Percentiles rank a stretch among this genome's conserved stretches.
These are phyloP conservation scores for Bremia lactucae DNA, from an alignment of 352 stramenopile genomes.

Conservation along the genomic window DNA sequence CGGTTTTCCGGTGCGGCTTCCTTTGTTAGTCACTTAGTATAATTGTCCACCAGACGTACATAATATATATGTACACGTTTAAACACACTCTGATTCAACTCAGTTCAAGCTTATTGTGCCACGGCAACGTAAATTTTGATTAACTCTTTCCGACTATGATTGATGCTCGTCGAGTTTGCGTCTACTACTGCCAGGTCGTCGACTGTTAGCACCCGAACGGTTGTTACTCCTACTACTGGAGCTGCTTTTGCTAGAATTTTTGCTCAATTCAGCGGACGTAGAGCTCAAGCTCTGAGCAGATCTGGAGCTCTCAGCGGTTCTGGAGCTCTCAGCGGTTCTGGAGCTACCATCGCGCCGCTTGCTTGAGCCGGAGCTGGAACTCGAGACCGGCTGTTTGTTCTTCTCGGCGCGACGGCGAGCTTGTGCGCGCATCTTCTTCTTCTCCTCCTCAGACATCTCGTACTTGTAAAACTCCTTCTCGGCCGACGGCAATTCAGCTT, in stretches of 20 bases:
- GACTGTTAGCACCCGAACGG: constrained; percentile 13
- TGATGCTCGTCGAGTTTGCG: constrained; percentile 19
- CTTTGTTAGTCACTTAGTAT: constrained; percentile 4
- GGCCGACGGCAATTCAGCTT: constrained; percentile 26
- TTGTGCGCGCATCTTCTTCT: constrained; percentile 56
- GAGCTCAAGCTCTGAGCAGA: constrained; percentile 19
- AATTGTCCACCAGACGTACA: constrained; percentile 10
- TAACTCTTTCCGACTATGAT: constrained; percentile 16
- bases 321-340: constrained; percentile 9
- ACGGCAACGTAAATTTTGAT: constrained; percentile 16
- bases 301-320: no score
- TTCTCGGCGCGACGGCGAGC: constrained; percentile 50
- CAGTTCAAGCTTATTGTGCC: constrained; percentile 5
- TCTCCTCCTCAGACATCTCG: constrained; percentile 74
- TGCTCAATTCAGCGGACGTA: constrained; percentile 14
- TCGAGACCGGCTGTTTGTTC: constrained; percentile 27
- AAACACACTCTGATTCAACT: not conserved
- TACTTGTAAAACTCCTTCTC: constrained; percentile 76
- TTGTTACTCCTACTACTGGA: constrained; percentile 19
- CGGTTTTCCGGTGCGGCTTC: no score
- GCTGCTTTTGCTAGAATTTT: constrained; percentile 20
- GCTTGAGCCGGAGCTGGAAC: constrained; percentile 10
- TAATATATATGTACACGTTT: constrained; percentile 5
- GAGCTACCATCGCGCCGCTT: constrained; percentile 13
- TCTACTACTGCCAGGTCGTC: constrained; percentile 22